These are phyloP conservation scores for Vitis amurensis DNA, from an alignment of 164 flowering plant species.

Conservation along the genomic window DNA sequence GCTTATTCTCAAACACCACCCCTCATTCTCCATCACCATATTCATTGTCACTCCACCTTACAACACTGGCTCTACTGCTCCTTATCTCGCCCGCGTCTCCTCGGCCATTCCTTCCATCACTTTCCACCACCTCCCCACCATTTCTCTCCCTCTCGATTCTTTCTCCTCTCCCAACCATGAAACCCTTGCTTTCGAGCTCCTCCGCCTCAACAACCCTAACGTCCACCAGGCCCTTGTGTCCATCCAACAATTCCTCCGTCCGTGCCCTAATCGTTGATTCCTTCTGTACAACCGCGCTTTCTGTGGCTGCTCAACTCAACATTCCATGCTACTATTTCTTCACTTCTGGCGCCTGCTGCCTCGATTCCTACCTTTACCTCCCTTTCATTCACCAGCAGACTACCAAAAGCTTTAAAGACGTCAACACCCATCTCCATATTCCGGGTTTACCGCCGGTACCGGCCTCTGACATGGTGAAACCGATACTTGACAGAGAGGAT, in stretches of 20 bases:
- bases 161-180: slow-evolving; percentile 9
- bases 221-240: slow-evolving; percentile 25
- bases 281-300: slow-evolving; percentile 31
- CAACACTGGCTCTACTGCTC: slow-evolving; percentile 28
- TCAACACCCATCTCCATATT: slow-evolving; percentile 4
- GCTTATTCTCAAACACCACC: slow-evolving; percentile 34
- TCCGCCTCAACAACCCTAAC: slow-evolving; percentile 33
- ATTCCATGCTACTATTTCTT: slow-evolving; percentile 45
- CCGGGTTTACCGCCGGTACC: slow-evolving; percentile 18
- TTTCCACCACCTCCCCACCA: slow-evolving; percentile 37
- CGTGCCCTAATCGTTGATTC: slow-evolving; percentile 40
- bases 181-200: slow-evolving; percentile 21
- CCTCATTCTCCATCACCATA: slow-evolving; percentile 32
- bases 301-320: slow-evolving; percentile 20
- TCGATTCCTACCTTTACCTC: slow-evolving; percentile 26
- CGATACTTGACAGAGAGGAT: slow-evolving; percentile 15
- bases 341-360: slow-evolving; percentile 30
- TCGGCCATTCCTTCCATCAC: slow-evolving; percentile 33
- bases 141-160: slow-evolving; percentile 17
- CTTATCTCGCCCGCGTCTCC: slow-evolving; percentile 39
- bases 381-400: slow-evolving; percentile 25
- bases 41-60: slow-evolving; percentile 32
- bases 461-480: slow-evolving; percentile 16
- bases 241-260: slow-evolving; percentile 23
- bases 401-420: slow-evolving; percentile 15